A percentile compares a stretch with the other conserved stretches of the same genome.
phyloP scores from a whole-genome alignment of 2,329 filamentous ascomycete species.

The Blastomyces silverae region DNA sequence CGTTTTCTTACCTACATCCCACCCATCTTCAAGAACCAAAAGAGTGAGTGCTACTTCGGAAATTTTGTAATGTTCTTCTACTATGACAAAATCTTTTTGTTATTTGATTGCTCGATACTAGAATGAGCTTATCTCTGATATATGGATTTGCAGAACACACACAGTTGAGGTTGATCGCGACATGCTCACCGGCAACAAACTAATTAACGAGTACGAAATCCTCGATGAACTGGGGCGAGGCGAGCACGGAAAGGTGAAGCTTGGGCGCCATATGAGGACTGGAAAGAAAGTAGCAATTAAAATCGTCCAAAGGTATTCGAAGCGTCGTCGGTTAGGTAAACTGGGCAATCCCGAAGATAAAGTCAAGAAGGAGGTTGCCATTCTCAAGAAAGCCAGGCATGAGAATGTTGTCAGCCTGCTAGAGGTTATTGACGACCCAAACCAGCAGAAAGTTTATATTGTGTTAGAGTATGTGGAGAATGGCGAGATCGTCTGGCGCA shows the following conservation, averaged over 20 bases:
- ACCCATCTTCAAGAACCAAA: slow-evolving; percentile 65
- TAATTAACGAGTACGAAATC: slow-evolving; percentile 97
- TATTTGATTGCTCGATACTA: slow-evolving; percentile 6
- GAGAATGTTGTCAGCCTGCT: slow-evolving; percentile 93
- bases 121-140: slow-evolving; percentile 4
- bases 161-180: slow-evolving; percentile 88
- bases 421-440: slow-evolving; percentile 95
- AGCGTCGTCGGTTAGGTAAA: slow-evolving; percentile 79
- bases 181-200: slow-evolving; percentile 79
- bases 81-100: slow-evolving; percentile 6
- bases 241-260: slow-evolving; percentile 95
- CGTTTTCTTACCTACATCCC: slow-evolving; percentile 61
- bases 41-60: slow-evolving; percentile 52
- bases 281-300: slow-evolving; percentile 89
- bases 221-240: slow-evolving; percentile 93
- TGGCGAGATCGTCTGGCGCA: slow-evolving; percentile 90
- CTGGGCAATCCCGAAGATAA: slow-evolving; percentile 61
- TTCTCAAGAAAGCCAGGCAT: slow-evolving; percentile 95
- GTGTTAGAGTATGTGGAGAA: slow-evolving; percentile 91
- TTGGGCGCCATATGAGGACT: slow-evolving; percentile 72
- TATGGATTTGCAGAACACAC: slow-evolving; percentile 58
- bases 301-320: slow-evolving; percentile 93
- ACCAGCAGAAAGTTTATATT: slow-evolving; percentile 96
- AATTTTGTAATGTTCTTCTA: background rate
- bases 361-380: slow-evolving; percentile 92